Percentiles rank a stretch among this genome's conserved stretches.
These are phyloP conservation scores for Telfairia occidentalis DNA, from an alignment of 331 rosid genomes.

Conservation along the genomic window DNA sequence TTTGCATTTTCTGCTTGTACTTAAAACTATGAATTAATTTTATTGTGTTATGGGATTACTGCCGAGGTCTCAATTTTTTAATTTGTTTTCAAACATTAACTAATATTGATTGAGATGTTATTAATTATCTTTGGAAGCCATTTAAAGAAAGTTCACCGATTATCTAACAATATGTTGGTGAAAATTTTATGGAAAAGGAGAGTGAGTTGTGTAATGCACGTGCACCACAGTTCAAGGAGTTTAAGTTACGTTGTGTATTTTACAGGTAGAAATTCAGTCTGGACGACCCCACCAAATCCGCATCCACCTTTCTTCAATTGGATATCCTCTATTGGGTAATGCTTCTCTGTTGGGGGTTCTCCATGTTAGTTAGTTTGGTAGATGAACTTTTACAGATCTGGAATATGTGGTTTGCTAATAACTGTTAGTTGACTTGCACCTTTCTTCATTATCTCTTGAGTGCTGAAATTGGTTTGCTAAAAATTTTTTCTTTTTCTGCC, in stretches of 20 bases:
- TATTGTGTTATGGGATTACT: not conserved
- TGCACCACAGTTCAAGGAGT: not conserved
- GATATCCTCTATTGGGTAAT: constrained; percentile 74
- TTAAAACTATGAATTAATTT: not conserved
- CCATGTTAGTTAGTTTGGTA: not conserved
- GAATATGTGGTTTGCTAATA: not conserved
- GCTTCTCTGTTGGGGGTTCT: not conserved
- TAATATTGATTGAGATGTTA: not conserved
- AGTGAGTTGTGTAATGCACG: not conserved
- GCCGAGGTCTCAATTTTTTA: not conserved
- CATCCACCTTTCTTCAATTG: constrained; percentile 83
- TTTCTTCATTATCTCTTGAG: not conserved
- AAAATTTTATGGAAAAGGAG: not conserved
- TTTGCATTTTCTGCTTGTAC: not conserved
- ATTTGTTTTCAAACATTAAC: not conserved
- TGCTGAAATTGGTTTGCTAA: not conserved
- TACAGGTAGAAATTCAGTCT: constrained; percentile 80
- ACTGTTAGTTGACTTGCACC: not conserved
- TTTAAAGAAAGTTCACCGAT: not conserved
- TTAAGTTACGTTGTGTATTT: constrained; percentile 6
- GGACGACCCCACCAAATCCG: constrained; percentile 98
- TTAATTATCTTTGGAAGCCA: not conserved
- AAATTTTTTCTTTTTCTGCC: not conserved
- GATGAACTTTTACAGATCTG: not conserved
- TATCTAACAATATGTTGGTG: not conserved